phyloP scores from a whole-genome alignment of 192 early-diverging fungal genomes.

The Rhizophagus clarus region DNA sequence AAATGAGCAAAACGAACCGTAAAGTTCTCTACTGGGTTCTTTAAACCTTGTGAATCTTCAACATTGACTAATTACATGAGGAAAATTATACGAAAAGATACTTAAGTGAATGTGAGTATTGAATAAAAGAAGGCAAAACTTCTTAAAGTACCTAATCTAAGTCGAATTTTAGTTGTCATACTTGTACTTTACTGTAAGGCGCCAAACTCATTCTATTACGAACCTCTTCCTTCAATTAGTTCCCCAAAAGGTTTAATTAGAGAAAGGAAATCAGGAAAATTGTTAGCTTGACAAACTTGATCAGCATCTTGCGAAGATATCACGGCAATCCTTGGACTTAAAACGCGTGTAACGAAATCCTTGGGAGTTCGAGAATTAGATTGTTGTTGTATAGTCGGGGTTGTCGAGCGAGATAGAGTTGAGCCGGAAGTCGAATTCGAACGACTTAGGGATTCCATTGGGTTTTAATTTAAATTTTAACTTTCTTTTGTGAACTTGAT shows the following conservation, averaged over 20 bases:
- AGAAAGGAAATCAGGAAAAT: slow-evolving; percentile 59
- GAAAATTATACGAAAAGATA: background rate
- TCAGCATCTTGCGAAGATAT: slow-evolving; percentile 64
- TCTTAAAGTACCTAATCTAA: background rate
- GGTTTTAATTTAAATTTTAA: background rate
- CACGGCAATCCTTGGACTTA: slow-evolving; percentile 70
- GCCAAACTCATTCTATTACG: slow-evolving; percentile 13
- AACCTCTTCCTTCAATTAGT: slow-evolving; percentile 64
- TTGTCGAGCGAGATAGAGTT: slow-evolving; percentile 11
- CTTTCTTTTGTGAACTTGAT: too few relatives aligned
- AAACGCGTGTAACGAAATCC: slow-evolving; percentile 53
- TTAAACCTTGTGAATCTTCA: slow-evolving; percentile 63
- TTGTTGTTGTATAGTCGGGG: background rate
- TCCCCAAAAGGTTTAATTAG: slow-evolving; percentile 74
- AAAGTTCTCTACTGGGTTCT: slow-evolving; percentile 63
- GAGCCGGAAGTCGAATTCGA: background rate
- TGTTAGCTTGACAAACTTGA: slow-evolving; percentile 59
- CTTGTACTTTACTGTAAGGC: background rate
- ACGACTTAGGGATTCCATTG: background rate
- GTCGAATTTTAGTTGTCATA: background rate
- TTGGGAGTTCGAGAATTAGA: background rate
- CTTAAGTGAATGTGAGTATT: background rate
- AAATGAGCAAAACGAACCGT: slow-evolving; percentile 65
- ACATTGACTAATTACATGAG: slow-evolving; percentile 44
- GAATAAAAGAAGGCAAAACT: background rate